Conservation (phyloP, 768 basidiomycete species). For the Suillus placidus region DNA sequence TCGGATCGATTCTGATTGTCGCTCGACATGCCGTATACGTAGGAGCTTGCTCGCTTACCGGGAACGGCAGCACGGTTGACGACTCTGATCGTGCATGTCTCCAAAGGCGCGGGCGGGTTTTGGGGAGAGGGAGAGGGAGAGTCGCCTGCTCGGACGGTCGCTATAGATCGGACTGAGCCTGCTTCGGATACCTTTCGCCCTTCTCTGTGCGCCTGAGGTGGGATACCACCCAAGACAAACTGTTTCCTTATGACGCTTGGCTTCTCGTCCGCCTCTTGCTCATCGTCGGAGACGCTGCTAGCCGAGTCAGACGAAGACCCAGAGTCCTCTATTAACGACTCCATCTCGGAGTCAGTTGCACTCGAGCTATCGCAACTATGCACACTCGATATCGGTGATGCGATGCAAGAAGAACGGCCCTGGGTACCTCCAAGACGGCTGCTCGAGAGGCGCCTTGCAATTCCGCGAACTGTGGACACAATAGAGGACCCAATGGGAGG, state of each 20-base stretch:
- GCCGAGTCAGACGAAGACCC: slow-evolving; percentile 56
- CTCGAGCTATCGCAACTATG: slow-evolving; percentile 49
- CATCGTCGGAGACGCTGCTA: slow-evolving; percentile 50
- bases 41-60: slow-evolving; percentile 32
- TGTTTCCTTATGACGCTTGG: slow-evolving; percentile 34
- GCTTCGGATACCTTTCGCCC: slow-evolving; percentile 41
- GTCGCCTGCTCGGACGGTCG: slow-evolving; percentile 37
- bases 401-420: slow-evolving; percentile 23
- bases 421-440: slow-evolving; percentile 38
- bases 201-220: slow-evolving; percentile 45
- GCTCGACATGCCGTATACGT: slow-evolving; percentile 27
- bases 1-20: slow-evolving; percentile 19
- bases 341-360: slow-evolving; percentile 58
- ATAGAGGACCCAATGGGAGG: slow-evolving; percentile 38
- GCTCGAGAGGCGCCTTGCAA: slow-evolving; percentile 59
- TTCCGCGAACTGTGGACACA: slow-evolving; percentile 58
- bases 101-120: slow-evolving; percentile 15
- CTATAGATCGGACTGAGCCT: slow-evolving; percentile 37
- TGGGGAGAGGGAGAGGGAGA: slow-evolving; percentile 29
- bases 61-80: slow-evolving; percentile 26
- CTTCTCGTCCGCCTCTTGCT: slow-evolving; percentile 33
- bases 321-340: slow-evolving; percentile 64
- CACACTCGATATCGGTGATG: slow-evolving; percentile 39
- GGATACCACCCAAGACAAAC: slow-evolving; percentile 50
- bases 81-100: slow-evolving; percentile 28